Base-by-base conservation (phyloP, 805 yeast genomes). In the Dipodascopsis uninucleata region DNA sequence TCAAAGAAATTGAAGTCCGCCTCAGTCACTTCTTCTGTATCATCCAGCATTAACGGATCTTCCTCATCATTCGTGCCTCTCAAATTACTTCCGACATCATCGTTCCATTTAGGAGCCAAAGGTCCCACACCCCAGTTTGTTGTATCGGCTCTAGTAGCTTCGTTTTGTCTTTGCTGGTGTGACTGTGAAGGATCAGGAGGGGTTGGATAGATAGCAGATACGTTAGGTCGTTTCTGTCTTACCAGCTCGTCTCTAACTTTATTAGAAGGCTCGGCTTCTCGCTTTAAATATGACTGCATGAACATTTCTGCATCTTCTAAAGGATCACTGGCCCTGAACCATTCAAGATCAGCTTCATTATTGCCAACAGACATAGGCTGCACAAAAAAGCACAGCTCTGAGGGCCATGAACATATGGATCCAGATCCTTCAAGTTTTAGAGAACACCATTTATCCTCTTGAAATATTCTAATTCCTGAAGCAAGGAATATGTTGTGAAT, bases 1-100 rank as follows among this genome's bases (percentile, higher is more conserved):
- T 68, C 71, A 48, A 69, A 68, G 43, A 63, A 68, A 48, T 63
- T 67, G 53, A 68, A 68, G 41, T 68, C 72, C 0, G 72, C 72
- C 28, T 66, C 69, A 2, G 71, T 69, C 5, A 68, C 64, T 31
- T 66, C 70, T 12, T 61, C 63, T 4, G 58, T 60, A 12, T 58
- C 65, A 3, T 67, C 68, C 41, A 64, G 61, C 26, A 64, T 38
- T 28, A 49, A 25, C 3, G 28, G 45, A 22, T 49, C 54, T 3
- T 38, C 49, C 9, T 44, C 45, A n/a, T 7, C 26, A 3, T n/a
- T n/a, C n/a, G n/a, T n/a, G n/a, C n/a, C 12, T 12, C 12, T 12
- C 29, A 12, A 14, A 26, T n/a, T n/a, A n/a, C n/a, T n/a, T n/a
- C n/a, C n/a, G n/a, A n/a, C 48, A 5, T 34, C 52, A 4, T 43